Percentiles rank a stretch among this genome's conserved stretches.
These are phyloP conservation scores for Calonectria naviculata DNA, from an alignment of 2,329 filamentous ascomycete species.

Conservation along the genomic window DNA sequence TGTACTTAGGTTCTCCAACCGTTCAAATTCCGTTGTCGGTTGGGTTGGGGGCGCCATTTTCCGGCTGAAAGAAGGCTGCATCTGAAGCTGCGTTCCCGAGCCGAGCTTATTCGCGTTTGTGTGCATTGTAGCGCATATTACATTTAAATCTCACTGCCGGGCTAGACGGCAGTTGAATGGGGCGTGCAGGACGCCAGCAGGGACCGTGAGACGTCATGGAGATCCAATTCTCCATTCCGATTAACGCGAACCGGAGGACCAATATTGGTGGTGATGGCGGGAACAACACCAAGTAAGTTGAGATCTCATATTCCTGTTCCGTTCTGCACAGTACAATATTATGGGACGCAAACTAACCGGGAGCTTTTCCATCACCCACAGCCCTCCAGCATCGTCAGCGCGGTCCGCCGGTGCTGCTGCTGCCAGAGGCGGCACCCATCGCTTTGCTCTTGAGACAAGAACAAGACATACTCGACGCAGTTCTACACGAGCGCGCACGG, in stretches of 20 bases:
- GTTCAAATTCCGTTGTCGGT: background rate
- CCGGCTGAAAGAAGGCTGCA: background rate
- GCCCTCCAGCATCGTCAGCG: conserved; percentile 29
- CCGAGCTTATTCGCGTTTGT: background rate
- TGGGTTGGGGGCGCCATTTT: background rate
- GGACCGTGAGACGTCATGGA: conserved; percentile 42
- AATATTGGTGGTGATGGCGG: background rate
- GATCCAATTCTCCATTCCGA: conserved; percentile 51
- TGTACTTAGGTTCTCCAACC: background rate
- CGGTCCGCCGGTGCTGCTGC: conserved; percentile 29
- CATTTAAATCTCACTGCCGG: conserved; percentile 3
- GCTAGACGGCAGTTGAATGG: conserved; percentile 14
- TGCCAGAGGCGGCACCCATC: conserved; percentile 45
- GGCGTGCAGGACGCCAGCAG: conserved; percentile 18
- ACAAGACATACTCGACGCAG: conserved; percentile 51
- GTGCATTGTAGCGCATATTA: background rate
- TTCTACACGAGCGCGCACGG: conserved; percentile 51
- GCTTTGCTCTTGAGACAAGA: conserved; percentile 51
- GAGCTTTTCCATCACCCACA: conserved; percentile 14
- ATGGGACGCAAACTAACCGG: conserved; percentile 18
- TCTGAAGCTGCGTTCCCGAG: background rate
- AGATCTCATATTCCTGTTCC: background rate
- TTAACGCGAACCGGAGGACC: conserved; percentile 34
- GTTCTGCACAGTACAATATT: background rate
- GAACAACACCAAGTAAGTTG: conserved; percentile 40